Evolutionary conservation across 1,284 basidiomycete species (phyloP), one percentile per base, ranked within the genome.

Genomic region (Tetrapyrgos nigripes): DNA sequence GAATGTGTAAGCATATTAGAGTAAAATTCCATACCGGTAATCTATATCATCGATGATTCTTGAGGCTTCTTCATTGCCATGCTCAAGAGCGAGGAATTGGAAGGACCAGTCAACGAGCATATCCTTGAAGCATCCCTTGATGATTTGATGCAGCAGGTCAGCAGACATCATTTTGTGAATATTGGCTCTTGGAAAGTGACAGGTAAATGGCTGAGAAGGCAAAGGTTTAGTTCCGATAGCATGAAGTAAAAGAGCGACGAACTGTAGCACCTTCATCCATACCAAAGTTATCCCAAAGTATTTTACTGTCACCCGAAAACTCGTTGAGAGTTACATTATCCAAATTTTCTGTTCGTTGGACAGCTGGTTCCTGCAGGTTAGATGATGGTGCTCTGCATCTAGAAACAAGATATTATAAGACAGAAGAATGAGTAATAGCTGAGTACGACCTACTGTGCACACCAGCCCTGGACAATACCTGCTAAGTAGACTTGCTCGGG

Each of bases 91-190:
- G 9, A 73, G 29, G 47, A 71, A 73, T n/a, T 67, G 53, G 0
- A 28, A 49, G 0, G 68, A 57, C 72, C 72, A 73, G 0, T 55
- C 59, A 0, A 72, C 68, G 1, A 72, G 53, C 51, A 53, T 53
- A 50, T 77, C 71, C 45, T 76, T 74, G 64, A 74, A 74, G n/a
- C n/a, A n/a, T n/a, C n/a, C n/a, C n/a, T n/a, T n/a, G n/a, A n/a
- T n/a, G n/a, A n/a, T n/a, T n/a, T 76, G 73, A 52, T 76, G 74
- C 1, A 74, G 63, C 1, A 73, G 54, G 51, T 75, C 70, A 24
- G 66, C 62, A 1, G 70, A 59, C 13, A 74, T 37, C 23, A 67
- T 58, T 19, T 67, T 60, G 49, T 69, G 66, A 3, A 74, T 73
- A 56, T 75, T 63, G 10, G 65, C 64, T 35, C 66, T 45, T 67